Conservation (phyloP, 345 rosid genomes). For the Gossypium raimondii region DNA sequence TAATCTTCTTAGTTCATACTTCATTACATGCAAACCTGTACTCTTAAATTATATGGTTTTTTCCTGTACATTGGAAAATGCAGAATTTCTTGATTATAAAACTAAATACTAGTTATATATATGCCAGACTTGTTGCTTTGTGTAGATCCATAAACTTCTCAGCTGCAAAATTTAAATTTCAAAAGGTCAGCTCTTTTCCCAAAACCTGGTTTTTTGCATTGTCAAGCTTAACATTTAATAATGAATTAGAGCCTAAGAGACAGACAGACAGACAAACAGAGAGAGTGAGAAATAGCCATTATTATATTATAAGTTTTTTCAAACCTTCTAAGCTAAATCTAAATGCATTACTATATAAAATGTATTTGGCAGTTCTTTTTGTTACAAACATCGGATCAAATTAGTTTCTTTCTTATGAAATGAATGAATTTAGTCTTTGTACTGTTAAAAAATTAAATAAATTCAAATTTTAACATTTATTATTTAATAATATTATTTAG, state of each 20-base stretch:
- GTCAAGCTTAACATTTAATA: slow-evolving; percentile 19
- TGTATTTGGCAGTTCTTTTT: not conserved
- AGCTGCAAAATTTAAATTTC: slow-evolving; percentile 24
- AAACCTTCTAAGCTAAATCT: slow-evolving; percentile 2
- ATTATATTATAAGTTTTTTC: not conserved
- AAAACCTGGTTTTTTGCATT: slow-evolving; percentile 27
- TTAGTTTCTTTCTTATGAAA: not conserved
- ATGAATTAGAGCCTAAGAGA: not conserved
- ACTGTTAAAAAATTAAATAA: too few relatives aligned
- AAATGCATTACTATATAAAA: too few relatives aligned
- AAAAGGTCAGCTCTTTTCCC: slow-evolving; percentile 24
- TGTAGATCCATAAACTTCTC: slow-evolving; percentile 28
- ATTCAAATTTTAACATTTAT: too few relatives aligned
- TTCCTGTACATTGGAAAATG: not conserved
- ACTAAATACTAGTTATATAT: not conserved
- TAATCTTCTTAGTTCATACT: not conserved
- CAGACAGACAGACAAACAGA: not conserved
- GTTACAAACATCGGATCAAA: not conserved
- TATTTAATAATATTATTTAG: too few relatives aligned
- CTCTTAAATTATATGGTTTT: not conserved
- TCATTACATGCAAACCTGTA: not conserved
- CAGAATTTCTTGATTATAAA: not conserved
- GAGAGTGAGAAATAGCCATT: not conserved
- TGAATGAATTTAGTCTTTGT: too few relatives aligned
- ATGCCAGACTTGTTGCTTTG: slow-evolving; percentile 17